Percentiles rank a stretch among this genome's conserved stretches.
Conservation (phyloP, 192 early-diverging fungal species). For the Podila clonocystis region DNA sequence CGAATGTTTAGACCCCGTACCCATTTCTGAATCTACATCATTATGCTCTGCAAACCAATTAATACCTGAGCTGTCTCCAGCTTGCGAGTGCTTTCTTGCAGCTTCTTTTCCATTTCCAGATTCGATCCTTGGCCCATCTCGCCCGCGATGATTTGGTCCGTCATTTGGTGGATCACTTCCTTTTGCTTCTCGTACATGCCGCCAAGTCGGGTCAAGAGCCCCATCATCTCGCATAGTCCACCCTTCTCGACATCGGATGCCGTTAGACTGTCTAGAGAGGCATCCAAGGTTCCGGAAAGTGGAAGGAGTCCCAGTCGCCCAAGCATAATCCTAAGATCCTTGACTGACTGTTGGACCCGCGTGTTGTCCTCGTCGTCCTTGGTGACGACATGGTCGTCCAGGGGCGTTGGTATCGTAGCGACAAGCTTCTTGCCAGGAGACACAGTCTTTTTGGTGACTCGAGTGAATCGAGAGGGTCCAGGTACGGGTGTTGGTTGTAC, state of each 20-base stretch:
- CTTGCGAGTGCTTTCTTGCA: not conserved
- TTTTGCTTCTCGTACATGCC: slow-evolving; percentile 34
- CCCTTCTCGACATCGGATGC: slow-evolving; percentile 12
- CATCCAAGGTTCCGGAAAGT: slow-evolving; percentile 15
- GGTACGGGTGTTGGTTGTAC: not conserved
- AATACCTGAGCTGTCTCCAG: slow-evolving; percentile 1
- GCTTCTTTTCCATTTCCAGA: not conserved
- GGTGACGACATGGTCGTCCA: slow-evolving; percentile 7
- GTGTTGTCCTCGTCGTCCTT: not conserved
- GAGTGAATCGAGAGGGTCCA: slow-evolving; percentile 36
- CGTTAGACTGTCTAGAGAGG: slow-evolving; percentile 13
- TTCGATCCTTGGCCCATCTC: not conserved
- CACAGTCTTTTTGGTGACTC: slow-evolving; percentile 20
- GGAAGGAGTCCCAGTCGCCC: slow-evolving; percentile 18
- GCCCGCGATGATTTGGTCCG: slow-evolving; percentile 30
- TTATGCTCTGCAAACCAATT: no score
- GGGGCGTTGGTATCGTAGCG: slow-evolving; percentile 29
- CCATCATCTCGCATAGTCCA: slow-evolving; percentile 34
- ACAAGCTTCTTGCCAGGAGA: slow-evolving; percentile 21
- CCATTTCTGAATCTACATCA: no score
- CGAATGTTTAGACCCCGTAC: no score
- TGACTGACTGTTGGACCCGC: slow-evolving; percentile 12
- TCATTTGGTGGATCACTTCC: slow-evolving; percentile 45
- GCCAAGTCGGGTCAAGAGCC: slow-evolving; percentile 13
- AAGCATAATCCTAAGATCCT: slow-evolving; percentile 26